Evolutionary conservation across 176 grass and related monocot species (phyloP).

Genomic region (Triticum timopheevii): DNA sequence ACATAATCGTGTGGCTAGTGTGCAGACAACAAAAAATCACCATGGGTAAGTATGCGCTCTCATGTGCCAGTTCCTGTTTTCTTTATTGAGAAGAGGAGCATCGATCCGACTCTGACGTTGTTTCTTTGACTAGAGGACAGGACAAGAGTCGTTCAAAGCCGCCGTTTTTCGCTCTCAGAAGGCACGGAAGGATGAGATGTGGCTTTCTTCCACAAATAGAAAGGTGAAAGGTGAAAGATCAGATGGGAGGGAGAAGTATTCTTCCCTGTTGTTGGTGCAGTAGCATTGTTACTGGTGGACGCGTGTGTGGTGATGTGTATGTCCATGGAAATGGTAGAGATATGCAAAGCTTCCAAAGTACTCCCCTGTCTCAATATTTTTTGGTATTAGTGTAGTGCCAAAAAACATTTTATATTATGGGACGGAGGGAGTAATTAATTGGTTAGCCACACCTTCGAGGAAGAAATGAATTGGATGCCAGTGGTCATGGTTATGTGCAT

Average conservation of each 20-base stretch:
- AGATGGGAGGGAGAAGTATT: background rate
- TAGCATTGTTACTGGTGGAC: background rate
- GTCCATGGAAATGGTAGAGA: background rate
- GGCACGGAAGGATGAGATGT: constrained; percentile 16
- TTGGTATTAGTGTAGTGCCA: no score
- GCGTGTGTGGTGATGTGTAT: no score
- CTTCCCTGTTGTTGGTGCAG: background rate
- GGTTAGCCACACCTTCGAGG: constrained; percentile 6
- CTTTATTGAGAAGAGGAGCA: background rate
- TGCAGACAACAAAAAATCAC: background rate
- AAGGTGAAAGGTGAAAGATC: background rate
- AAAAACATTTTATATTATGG: no score
- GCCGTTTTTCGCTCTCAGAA: constrained; percentile 32
- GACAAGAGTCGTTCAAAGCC: constrained; percentile 25
- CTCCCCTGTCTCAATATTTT: no score
- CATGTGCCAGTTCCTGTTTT: background rate
- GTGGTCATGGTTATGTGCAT: background rate
- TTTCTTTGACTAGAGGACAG: constrained; percentile 33
- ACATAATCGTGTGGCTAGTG: background rate
- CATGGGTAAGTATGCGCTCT: no score
- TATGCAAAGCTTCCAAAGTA: background rate
- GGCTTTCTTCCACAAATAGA: constrained; percentile 20
- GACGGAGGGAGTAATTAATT: no score
- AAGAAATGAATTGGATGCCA: constrained; percentile 10
- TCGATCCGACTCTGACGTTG: background rate